Conservation (phyloP, 2,329 filamentous ascomycete genomes). For the Neonectria hederae region DNA sequence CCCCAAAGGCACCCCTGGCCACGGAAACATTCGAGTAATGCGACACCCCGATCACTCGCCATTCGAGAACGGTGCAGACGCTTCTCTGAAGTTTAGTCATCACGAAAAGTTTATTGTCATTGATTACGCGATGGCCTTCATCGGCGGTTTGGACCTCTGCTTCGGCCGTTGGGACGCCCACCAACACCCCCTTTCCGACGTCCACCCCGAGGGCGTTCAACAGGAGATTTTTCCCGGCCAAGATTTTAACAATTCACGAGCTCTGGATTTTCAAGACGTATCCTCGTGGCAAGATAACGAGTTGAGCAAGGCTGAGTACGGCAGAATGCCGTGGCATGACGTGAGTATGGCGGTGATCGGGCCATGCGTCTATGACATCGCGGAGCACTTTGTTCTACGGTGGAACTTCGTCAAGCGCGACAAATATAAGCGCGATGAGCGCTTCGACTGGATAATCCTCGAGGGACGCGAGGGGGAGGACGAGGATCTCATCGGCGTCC, state of each 20-base stretch:
- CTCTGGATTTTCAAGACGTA: slow-evolving; percentile 94
- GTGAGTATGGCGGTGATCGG: slow-evolving; percentile 92
- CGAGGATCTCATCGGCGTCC: slow-evolving; percentile 88
- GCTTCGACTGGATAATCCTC: slow-evolving; percentile 86
- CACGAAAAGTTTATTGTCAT: slow-evolving; percentile 98
- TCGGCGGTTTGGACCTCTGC: slow-evolving; percentile 93
- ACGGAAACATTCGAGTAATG: slow-evolving; percentile 89
- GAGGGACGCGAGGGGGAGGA: slow-evolving; percentile 79
- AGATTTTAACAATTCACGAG: slow-evolving; percentile 98
- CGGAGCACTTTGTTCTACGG: slow-evolving; percentile 91
- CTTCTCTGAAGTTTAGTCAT: slow-evolving; percentile 98
- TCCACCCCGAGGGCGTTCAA: slow-evolving; percentile 82
- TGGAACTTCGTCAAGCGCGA: slow-evolving; percentile 98
- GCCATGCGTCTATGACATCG: slow-evolving; percentile 90
- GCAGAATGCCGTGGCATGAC: slow-evolving; percentile 98
- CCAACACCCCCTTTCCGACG: slow-evolving; percentile 86
- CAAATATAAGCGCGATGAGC: slow-evolving; percentile 91
- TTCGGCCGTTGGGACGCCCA: slow-evolving; percentile 94
- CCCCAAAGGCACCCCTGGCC: slow-evolving; percentile 80
- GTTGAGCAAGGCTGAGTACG: slow-evolving; percentile 87
- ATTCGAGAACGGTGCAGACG: slow-evolving; percentile 91
- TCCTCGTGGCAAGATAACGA: slow-evolving; percentile 91
- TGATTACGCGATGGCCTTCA: slow-evolving; percentile 90
- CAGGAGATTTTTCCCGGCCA: slow-evolving; percentile 94
- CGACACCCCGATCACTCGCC: slow-evolving; percentile 96